Percentiles rank a stretch among this genome's conserved stretches.
Conservation (phyloP, 257 asterid species). For the Penstemon davidsonii region DNA sequence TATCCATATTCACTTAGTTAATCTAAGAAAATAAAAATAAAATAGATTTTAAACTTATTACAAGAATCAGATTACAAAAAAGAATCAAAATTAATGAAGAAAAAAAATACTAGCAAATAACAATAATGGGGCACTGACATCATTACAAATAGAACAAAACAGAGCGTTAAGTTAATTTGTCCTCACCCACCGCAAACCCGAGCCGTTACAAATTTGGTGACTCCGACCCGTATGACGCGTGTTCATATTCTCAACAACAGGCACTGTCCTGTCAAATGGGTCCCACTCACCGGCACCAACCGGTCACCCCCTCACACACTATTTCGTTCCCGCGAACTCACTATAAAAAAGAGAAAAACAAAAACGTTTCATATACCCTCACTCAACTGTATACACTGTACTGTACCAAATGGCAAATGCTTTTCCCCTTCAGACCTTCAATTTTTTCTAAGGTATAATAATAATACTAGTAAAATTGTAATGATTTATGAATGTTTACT, state of each 20-base stretch:
- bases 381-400: too few species aligned
- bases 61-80: not conserved
- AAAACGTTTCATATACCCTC: not conserved
- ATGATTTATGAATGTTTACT: not conserved
- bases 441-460: too few species aligned
- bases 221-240: conserved; percentile 34
- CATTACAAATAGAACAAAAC: conserved; percentile 14
- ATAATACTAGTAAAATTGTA: too few species aligned
- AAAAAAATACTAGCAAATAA: not conserved
- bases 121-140: not conserved
- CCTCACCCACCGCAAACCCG: conserved; percentile 27
- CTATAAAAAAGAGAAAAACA: conserved; percentile 20
- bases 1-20: too few species aligned
- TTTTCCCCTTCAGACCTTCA: too few species aligned
- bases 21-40: too few species aligned
- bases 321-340: conserved; percentile 43
- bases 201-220: conserved; percentile 18
- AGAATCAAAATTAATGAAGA: not conserved
- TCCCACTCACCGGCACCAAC: conserved; percentile 37
- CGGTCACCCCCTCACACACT: conserved; percentile 34
- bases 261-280: conserved; percentile 28
- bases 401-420: too few species aligned
- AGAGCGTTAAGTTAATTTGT: conserved; percentile 30
- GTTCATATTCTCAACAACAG: conserved; percentile 27
- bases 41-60: not conserved